These are phyloP conservation scores for Paecilomyces dactylethromorphus DNA, from an alignment of 2,329 filamentous ascomycete genomes.

Conservation along the genomic window DNA sequence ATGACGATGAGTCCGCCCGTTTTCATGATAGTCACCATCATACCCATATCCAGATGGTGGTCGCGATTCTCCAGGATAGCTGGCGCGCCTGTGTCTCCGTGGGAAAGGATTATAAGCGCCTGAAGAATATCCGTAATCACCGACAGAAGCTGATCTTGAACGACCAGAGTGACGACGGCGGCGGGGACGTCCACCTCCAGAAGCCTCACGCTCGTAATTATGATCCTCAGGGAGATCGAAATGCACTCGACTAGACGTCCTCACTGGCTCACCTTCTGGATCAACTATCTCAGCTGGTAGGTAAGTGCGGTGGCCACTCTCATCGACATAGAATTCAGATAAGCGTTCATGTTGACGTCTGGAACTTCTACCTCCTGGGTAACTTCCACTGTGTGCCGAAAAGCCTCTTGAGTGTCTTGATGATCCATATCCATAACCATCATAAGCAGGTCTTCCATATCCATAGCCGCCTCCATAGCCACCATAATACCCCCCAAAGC, in stretches of 20 bases:
- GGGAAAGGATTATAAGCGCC: background rate
- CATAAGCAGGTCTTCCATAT: background rate
- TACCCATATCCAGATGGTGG: background rate
- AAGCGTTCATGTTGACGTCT: background rate
- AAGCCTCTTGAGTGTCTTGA: background rate
- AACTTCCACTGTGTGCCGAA: background rate
- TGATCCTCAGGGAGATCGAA: background rate
- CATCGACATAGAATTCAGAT: background rate
- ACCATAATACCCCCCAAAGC: background rate
- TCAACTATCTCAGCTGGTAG: background rate
- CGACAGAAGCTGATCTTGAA: background rate
- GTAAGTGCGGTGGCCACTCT: background rate
- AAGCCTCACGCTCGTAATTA: background rate
- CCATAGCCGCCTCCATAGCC: background rate
- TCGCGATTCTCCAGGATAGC: background rate
- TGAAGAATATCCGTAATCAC: background rate
- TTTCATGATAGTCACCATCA: background rate
- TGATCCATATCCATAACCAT: background rate
- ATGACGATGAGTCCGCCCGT: background rate
- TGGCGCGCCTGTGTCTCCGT: background rate
- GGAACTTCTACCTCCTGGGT: background rate
- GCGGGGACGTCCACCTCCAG: background rate
- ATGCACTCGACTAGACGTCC: background rate
- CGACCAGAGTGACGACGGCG: background rate
- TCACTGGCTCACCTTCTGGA: background rate